Conservation (phyloP, 2,329 filamentous ascomycete genomes). For the Tolypocladium ophioglossoides region DNA sequence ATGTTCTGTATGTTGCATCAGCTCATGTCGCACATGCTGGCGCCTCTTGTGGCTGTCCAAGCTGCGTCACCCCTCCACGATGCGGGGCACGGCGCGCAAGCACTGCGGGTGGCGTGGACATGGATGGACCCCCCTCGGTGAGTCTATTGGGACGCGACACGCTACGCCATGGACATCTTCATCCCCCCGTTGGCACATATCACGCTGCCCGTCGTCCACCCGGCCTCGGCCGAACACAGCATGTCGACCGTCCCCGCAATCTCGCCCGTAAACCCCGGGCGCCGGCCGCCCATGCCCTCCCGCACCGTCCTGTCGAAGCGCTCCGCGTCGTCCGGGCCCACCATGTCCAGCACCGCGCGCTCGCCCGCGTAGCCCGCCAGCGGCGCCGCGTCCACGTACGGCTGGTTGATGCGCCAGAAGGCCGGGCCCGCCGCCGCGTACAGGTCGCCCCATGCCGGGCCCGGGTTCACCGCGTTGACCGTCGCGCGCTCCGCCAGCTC, state of each 20-base stretch:
- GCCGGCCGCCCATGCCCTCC: conserved; percentile 20
- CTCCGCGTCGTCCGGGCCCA: conserved; percentile 16
- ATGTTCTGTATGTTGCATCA: not conserved
- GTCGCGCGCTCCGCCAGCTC: conserved; percentile 43
- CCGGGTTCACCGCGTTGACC: conserved; percentile 48
- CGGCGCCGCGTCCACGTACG: conserved; percentile 25
- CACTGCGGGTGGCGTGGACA: no score
- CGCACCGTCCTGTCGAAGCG: conserved; percentile 22
- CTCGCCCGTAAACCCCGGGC: conserved; percentile 33
- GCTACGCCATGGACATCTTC: conserved; percentile 25
- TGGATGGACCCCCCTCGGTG: no score
- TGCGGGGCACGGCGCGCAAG: not conserved
- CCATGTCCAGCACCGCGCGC: conserved; percentile 16
- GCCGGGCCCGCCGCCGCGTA: conserved; percentile 26
- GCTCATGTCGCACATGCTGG: not conserved
- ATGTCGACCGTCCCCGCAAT: conserved; percentile 62
- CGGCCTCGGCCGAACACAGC: conserved; percentile 55
- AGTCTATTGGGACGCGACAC: no score
- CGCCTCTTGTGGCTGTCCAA: not conserved
- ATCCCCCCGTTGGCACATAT: conserved; percentile 58
- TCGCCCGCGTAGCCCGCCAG: conserved; percentile 23
- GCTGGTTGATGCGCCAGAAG: conserved; percentile 28
- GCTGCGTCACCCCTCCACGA: not conserved
- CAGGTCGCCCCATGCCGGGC: conserved; percentile 43
- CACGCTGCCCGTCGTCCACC: conserved; percentile 61